Conservation (phyloP, 805 yeast species). For the Jamesozyma jinghongensis region DNA sequence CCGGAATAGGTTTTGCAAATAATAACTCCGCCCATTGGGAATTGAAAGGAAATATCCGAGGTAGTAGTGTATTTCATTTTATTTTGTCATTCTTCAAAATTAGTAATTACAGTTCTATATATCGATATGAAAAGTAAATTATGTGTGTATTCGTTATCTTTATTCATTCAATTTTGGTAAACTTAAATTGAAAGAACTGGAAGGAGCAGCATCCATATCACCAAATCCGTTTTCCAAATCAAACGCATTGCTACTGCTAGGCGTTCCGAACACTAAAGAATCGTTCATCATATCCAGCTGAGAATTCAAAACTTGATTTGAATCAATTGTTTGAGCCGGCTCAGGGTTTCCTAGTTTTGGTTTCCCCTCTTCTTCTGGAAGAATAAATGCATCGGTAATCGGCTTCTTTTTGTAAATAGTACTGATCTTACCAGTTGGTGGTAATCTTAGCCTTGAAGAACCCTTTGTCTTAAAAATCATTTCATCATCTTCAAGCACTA, state of each 20-base stretch:
- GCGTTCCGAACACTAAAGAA: background rate
- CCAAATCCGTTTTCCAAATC: slow-evolving; percentile 4
- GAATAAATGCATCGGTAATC: slow-evolving; percentile 44
- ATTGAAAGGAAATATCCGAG: too few species aligned
- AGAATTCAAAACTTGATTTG: background rate
- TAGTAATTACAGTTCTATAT: too few species aligned
- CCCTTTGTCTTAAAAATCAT: slow-evolving; percentile 65
- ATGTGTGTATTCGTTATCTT: too few species aligned
- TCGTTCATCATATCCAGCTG: background rate
- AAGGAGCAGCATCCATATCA: slow-evolving; percentile 4
- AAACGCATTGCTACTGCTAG: background rate
- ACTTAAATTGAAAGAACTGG: slow-evolving; percentile 16
- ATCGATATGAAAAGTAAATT: too few species aligned
- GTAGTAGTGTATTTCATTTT: too few species aligned
- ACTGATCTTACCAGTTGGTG: slow-evolving; percentile 82
- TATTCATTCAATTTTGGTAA: slow-evolving; percentile 11
- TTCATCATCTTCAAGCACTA: slow-evolving; percentile 72
- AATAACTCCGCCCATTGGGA: too few species aligned
- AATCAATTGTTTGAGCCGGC: background rate
- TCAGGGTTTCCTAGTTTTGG: slow-evolving; percentile 2
- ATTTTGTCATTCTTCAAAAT: too few species aligned
- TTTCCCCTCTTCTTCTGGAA: slow-evolving; percentile 30
- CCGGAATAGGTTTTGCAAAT: too few species aligned
- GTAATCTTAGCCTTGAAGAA: slow-evolving; percentile 66
- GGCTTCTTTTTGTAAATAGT: slow-evolving; percentile 61